Evolutionary conservation across 2,329 filamentous ascomycete genomes (phyloP), one percentile per base, ranked within the genome.

Genomic region (Sporothrix protearum): DNA sequence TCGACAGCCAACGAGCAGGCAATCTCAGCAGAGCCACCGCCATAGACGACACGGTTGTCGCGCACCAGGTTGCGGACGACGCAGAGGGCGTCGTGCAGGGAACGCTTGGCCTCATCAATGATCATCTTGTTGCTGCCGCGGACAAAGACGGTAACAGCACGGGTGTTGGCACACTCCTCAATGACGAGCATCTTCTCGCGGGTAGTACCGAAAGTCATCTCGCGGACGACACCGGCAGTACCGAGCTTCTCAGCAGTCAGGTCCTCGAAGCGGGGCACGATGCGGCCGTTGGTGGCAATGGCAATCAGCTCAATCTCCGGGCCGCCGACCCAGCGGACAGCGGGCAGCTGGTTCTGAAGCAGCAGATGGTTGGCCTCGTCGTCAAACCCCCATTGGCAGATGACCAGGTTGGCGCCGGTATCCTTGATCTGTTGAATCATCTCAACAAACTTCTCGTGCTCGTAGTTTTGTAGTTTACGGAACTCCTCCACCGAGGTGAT

Each of bases 111-210:
- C 83, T 99, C 96, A 79, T 99, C 96, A 80, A 99, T 98, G 81
- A 99, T 97, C 96, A 99, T 99, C 87, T 98, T 99, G 88, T 99
- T 99, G 86, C 94, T 97, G 78, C 96, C 96, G 78, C 96, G 88
- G 73, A 99, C 92, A 81, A 99, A 99, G 71, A 97, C 90, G 2
- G 96, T 99, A 73, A 99, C 96, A 59, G 96, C 96, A 78, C 96
- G 87, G 72, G 93, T 97, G 85, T 99, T 99, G 78, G 96, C 96
- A 80, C 96, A 99, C 83, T 99, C 96, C 84, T 99, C 96, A 77
- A 99, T 99, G 71, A 99, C 93, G 77, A 99, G 86, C 96, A 99
- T 99, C 89, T 99, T 98, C 83, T 99, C 96, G 79, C 96, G 89
- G 57, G 96, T 99, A 1, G 96, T 99, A 77, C 96, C 96, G 78